Conservation (phyloP, 2,329 filamentous ascomycete genomes). For the Apiospora hydei region DNA sequence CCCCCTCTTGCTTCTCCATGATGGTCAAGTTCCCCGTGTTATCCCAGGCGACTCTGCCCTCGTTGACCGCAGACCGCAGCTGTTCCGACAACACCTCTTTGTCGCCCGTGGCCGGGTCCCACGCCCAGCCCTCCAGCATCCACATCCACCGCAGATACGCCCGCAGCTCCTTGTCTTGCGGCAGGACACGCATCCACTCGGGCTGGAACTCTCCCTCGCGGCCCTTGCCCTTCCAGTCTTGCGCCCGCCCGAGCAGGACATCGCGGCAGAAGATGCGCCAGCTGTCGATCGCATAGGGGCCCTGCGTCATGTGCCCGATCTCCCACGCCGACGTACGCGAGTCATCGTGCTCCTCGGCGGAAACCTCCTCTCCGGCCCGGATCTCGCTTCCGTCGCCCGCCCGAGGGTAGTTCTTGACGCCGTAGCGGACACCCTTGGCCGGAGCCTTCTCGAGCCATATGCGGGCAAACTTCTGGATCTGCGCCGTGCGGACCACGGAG, state of each 20-base stretch:
- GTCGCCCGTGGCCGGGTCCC: constrained; percentile 77
- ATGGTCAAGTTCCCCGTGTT: constrained; percentile 56
- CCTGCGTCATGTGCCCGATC: constrained; percentile 83
- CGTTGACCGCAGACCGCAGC: constrained; percentile 63
- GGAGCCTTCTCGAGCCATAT: constrained; percentile 73
- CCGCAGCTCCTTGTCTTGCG: constrained; percentile 83
- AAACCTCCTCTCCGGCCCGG: constrained; percentile 38
- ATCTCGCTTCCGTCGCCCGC: constrained; percentile 41
- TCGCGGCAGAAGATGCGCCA: constrained; percentile 96
- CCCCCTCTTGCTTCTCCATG: constrained; percentile 28
- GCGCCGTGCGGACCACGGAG: constrained; percentile 69
- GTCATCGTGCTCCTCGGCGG: constrained; percentile 33
- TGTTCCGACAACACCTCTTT: constrained; percentile 59
- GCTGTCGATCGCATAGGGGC: constrained; percentile 84
- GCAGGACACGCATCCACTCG: constrained; percentile 86
- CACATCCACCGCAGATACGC: constrained; percentile 91
- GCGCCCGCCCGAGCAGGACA: constrained; percentile 69
- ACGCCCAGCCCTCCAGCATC: constrained; percentile 84
- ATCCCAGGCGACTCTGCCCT: constrained; percentile 64
- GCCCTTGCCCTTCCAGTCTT: constrained; percentile 70
- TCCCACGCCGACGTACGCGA: constrained; percentile 69
- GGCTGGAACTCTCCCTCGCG: constrained; percentile 69
- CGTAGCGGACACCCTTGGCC: constrained; percentile 59
- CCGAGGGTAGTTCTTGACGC: constrained; percentile 55
- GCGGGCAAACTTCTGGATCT: constrained; percentile 74